A percentile compares a stretch with the other conserved stretches of the same genome.
phyloP scores from a whole-genome alignment of 2,329 filamentous ascomycete species.

The Amphichorda felina region DNA sequence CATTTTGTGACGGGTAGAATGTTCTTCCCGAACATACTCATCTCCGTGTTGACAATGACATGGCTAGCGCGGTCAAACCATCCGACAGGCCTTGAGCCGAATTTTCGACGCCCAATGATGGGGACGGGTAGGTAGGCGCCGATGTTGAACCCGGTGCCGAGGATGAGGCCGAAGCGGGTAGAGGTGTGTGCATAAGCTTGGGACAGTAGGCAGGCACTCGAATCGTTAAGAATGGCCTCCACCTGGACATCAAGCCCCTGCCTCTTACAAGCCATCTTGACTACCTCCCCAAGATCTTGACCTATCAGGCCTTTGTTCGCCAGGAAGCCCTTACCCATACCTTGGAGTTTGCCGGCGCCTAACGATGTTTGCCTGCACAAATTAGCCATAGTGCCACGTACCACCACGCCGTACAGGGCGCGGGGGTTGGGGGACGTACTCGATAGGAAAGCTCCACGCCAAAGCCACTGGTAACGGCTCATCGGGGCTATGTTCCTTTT shows the following conservation, averaged over 20 bases:
- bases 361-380: conserved; percentile 49
- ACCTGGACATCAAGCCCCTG: conserved; percentile 42
- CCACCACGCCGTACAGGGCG: too few species aligned
- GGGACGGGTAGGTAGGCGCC: conserved; percentile 50
- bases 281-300: conserved; percentile 46
- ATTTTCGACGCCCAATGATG: conserved; percentile 42
- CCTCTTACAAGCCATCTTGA: conserved; percentile 39
- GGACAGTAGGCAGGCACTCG: conserved; percentile 53
- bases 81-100: conserved; percentile 36
- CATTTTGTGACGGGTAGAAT: conserved; percentile 49
- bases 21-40: conserved; percentile 52
- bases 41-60: conserved; percentile 55
- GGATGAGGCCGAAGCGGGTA: conserved; percentile 52
- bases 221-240: conserved; percentile 54
- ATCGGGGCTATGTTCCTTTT: conserved; percentile 21
- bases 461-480: conserved; percentile 45
- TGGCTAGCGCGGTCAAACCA: conserved; percentile 49
- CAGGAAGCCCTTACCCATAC: conserved; percentile 56
- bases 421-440: conserved; percentile 31
- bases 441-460: conserved; percentile 60
- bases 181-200: conserved; percentile 46
- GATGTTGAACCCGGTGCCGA: conserved; percentile 57
- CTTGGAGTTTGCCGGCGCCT: conserved; percentile 43
- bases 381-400: too few species aligned
- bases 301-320: conserved; percentile 46